Percentiles rank a stretch among this genome's conserved stretches.
Conservation (phyloP, 805 yeast genomes). For the Pichia exigua region DNA sequence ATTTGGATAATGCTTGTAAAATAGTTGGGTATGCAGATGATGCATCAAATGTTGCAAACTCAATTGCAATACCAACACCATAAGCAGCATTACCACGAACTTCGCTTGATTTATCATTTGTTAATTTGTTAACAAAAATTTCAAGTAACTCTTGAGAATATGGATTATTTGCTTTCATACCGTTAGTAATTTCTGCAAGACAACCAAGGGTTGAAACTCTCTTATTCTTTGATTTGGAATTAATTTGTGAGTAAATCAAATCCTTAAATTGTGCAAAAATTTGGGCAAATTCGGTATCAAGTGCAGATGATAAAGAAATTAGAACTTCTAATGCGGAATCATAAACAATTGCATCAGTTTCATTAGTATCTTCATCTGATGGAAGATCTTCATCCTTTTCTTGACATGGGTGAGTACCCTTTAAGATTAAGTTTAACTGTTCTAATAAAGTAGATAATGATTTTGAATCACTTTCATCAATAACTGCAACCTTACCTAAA, state of each 20-base stretch:
- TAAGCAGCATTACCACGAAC: slow-evolving; percentile 94
- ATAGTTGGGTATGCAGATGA: slow-evolving; percentile 60
- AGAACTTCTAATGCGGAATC: slow-evolving; percentile 85
- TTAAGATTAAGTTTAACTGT: slow-evolving; percentile 63
- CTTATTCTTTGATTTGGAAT: slow-evolving; percentile 60
- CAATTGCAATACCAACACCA: slow-evolving; percentile 78
- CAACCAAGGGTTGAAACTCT: slow-evolving; percentile 84
- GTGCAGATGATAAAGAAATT: slow-evolving; percentile 64
- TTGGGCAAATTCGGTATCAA: slow-evolving; percentile 67
- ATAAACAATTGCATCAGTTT: slow-evolving; percentile 59
- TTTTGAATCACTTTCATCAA: slow-evolving; percentile 49
- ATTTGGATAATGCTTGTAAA: slow-evolving; percentile 57
- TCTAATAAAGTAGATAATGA: slow-evolving; percentile 61
- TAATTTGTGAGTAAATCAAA: slow-evolving; percentile 47
- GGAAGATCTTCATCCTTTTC: slow-evolving; percentile 40
- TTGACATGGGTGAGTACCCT: slow-evolving; percentile 82
- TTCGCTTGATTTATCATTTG: slow-evolving; percentile 71
- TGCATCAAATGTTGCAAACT: slow-evolving; percentile 45
- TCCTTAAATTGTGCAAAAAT: slow-evolving; percentile 69
- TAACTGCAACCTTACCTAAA: slow-evolving; percentile 67
- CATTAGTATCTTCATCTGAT: slow-evolving; percentile 43
- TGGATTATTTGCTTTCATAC: slow-evolving; percentile 60
- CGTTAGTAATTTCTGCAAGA: slow-evolving; percentile 79
- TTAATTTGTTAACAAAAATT: slow-evolving; percentile 59
- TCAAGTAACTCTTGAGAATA: slow-evolving; percentile 63